These are phyloP conservation scores for Aspergillus bridgeri DNA, from an alignment of 495 filamentous ascomycete species.

Conservation along the genomic window DNA sequence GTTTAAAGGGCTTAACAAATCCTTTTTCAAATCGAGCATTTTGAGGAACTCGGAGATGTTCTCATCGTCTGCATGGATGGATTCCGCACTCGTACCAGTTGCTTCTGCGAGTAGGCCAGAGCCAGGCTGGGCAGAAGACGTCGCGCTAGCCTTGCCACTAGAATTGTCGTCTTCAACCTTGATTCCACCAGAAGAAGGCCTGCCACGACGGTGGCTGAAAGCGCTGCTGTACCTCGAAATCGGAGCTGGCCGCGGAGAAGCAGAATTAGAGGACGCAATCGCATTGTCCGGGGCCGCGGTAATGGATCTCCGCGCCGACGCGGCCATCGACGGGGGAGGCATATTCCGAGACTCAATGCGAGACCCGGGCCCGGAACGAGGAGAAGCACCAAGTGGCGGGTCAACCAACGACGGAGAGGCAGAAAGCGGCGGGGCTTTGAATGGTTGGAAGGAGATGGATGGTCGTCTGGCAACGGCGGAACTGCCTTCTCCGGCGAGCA, in stretches of 20 bases:
- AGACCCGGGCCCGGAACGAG: slow-evolving; percentile 52
- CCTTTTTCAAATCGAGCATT: slow-evolving; percentile 75
- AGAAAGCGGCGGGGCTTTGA: slow-evolving; percentile 91
- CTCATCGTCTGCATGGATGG: slow-evolving; percentile 81
- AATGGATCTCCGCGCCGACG: slow-evolving; percentile 37
- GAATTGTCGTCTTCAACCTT: slow-evolving; percentile 84
- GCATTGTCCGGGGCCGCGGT: slow-evolving; percentile 54
- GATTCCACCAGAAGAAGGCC: slow-evolving; percentile 68
- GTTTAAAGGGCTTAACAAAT: slow-evolving; percentile 63
- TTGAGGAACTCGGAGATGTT: slow-evolving; percentile 92
- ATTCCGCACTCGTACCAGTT: slow-evolving; percentile 70
- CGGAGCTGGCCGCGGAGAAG: slow-evolving; percentile 71
- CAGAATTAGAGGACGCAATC: slow-evolving; percentile 57
- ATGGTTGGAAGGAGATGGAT: slow-evolving; percentile 89
- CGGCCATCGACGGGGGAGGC: slow-evolving; percentile 51
- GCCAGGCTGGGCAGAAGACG: slow-evolving; percentile 83
- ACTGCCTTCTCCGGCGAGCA: slow-evolving; percentile 51
- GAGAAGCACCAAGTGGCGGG: slow-evolving; percentile 53
- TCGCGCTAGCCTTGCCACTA: slow-evolving; percentile 81
- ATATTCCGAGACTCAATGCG: slow-evolving; percentile 61
- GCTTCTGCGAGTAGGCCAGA: slow-evolving; percentile 79
- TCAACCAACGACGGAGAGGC: slow-evolving; percentile 72
- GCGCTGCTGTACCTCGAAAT: slow-evolving; percentile 74
- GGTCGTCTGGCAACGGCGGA: slow-evolving; percentile 62
- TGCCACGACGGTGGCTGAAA: slow-evolving; percentile 78